Conservation (phyloP, 371 early-diverging fungal genomes). For the Apophysomyces elegans region DNA sequence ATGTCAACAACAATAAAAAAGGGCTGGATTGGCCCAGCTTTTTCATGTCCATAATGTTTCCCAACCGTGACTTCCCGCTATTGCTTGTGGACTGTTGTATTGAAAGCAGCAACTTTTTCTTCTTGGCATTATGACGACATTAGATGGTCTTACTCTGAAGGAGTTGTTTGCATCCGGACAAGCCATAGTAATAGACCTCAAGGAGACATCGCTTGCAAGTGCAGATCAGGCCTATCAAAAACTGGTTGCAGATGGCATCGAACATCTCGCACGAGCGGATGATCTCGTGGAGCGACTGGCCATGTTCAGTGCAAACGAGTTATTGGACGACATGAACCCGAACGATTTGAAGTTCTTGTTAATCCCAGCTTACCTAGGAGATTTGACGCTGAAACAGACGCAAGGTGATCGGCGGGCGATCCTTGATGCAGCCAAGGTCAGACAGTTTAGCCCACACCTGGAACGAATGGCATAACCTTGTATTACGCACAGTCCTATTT, state of each 20-base stretch:
- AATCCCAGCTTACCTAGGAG: constrained; percentile 79
- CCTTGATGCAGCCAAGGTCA: constrained; percentile 59
- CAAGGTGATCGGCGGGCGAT: constrained; percentile 45
- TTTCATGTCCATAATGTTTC: too few species aligned
- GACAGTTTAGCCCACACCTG: constrained; percentile 6
- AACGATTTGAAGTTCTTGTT: constrained; percentile 79
- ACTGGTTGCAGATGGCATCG: constrained; percentile 53
- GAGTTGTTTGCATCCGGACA: constrained; percentile 41
- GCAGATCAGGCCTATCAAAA: constrained; percentile 54
- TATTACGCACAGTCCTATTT: constrained; percentile 37
- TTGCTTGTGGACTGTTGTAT: background rate
- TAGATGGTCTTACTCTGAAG: constrained; percentile 41
- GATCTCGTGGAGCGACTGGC: constrained; percentile 61
- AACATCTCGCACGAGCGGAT: constrained; percentile 50
- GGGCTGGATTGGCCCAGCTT: too few species aligned
- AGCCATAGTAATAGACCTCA: constrained; percentile 30
- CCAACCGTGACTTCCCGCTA: background rate
- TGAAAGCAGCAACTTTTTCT: background rate
- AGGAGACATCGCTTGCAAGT: constrained; percentile 49
- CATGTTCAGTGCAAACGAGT: constrained; percentile 88
- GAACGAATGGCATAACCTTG: constrained; percentile 9
- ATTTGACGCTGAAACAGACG: constrained; percentile 61
- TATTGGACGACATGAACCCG: constrained; percentile 85
- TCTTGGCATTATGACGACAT: background rate
- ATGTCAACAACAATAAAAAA: too few species aligned